phyloP scores from a whole-genome alignment of 2,329 filamentous ascomycete genomes.

The Pseudocercospora ulei region DNA sequence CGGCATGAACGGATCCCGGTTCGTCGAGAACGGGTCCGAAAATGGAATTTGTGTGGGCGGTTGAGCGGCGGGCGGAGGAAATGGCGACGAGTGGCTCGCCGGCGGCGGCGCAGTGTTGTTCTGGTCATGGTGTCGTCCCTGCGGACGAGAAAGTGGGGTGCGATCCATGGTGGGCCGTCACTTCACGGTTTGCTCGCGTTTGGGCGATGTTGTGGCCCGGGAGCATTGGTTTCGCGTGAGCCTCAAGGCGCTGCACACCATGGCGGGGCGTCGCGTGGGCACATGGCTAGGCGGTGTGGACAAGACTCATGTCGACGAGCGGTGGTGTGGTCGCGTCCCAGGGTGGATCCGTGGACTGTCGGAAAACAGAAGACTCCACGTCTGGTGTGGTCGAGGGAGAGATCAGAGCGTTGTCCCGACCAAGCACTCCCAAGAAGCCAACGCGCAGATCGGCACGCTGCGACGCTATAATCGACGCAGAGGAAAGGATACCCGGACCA shows the following conservation, averaged over 20 bases:
- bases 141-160: conserved; percentile 31
- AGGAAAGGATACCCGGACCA: too few species aligned
- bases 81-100: conserved; percentile 33
- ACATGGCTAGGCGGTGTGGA: conserved; percentile 1
- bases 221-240: conserved; percentile 6
- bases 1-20: conserved; percentile 42
- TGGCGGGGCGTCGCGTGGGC: conserved; percentile 6
- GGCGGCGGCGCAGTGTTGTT: conserved; percentile 28
- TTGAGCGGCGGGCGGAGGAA: conserved; percentile 29
- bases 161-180: conserved; percentile 26
- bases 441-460: too few species aligned
- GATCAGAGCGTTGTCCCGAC: too few species aligned
- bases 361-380: too few species aligned
- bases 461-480: too few species aligned
- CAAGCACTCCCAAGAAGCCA: too few species aligned
- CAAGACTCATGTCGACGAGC: conserved; percentile 6
- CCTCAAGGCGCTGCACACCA: conserved; percentile 3
- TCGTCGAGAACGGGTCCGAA: conserved; percentile 40
- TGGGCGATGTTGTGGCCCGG: conserved; percentile 6
- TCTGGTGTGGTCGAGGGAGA: conserved; percentile 7
- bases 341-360: background rate
- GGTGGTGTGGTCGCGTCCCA: background rate
- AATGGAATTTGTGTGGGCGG: conserved; percentile 41
- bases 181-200: conserved; percentile 2
- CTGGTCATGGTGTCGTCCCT: conserved; percentile 35